Conservation (phyloP, 1,284 basidiomycete species). For the Coriolopsis trogii region DNA sequence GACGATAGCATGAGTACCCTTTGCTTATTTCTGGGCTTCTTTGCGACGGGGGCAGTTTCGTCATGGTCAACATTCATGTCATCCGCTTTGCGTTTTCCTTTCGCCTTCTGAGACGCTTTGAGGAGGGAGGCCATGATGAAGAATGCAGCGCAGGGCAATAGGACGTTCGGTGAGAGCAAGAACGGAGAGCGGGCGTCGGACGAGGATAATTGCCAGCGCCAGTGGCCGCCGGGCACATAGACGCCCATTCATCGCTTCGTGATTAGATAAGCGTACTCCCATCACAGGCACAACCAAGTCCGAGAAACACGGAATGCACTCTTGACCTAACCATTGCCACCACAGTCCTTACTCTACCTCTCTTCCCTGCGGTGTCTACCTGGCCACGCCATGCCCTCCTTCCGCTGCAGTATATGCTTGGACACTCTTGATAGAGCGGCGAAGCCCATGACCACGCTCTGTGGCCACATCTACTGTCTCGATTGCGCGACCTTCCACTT, state of each 20-base stretch:
- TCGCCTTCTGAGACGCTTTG: slow-evolving; percentile 61
- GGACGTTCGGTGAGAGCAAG: not conserved
- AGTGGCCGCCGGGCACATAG: not conserved
- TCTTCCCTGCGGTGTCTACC: not conserved
- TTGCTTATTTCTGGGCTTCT: slow-evolving; percentile 79
- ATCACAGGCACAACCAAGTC: not conserved
- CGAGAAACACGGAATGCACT: slow-evolving; percentile 11
- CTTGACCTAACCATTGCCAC: slow-evolving; percentile 12
- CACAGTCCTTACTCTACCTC: not conserved
- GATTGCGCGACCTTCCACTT: slow-evolving; percentile 34
- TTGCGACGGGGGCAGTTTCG: slow-evolving; percentile 39
- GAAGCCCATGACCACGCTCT: slow-evolving; percentile 27
- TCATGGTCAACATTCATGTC: slow-evolving; percentile 53
- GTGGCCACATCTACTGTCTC: slow-evolving; percentile 35
- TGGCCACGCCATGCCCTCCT: slow-evolving; percentile 14
- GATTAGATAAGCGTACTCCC: not conserved
- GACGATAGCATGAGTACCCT: slow-evolving; percentile 92
- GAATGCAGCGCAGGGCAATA: not conserved
- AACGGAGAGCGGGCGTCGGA: not conserved
- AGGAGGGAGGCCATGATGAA: slow-evolving; percentile 65
- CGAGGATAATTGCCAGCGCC: not conserved
- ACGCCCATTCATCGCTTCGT: not conserved
- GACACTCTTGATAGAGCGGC: slow-evolving; percentile 20
- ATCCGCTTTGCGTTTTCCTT: slow-evolving; percentile 66
- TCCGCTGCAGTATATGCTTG: slow-evolving; percentile 31